Evolutionary conservation across 805 yeast genomes (phyloP).

Genomic region (Barnettozyma sp.): DNA sequence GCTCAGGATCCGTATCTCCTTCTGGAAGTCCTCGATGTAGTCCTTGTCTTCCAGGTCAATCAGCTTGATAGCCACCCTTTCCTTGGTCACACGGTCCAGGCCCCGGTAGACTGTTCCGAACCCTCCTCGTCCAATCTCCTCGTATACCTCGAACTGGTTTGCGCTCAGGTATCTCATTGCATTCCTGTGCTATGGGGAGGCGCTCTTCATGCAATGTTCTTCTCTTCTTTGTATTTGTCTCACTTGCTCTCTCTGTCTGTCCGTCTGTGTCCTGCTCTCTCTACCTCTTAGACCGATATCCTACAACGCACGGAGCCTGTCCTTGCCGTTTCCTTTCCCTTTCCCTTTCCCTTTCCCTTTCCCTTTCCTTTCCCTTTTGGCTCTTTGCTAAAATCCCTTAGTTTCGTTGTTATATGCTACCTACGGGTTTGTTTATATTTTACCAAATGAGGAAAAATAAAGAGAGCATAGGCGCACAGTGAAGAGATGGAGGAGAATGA

Average conservation of each 20-base stretch:
- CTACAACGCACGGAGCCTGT: too few relatives aligned
- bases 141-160: constrained; percentile 43
- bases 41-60: constrained; percentile 85
- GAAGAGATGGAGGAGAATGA: too few relatives aligned
- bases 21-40: constrained; percentile 88
- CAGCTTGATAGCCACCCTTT: constrained; percentile 87
- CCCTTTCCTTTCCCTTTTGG: too few relatives aligned
- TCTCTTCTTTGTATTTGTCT: too few relatives aligned
- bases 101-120: constrained; percentile 97
- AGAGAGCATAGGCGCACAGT: not conserved
- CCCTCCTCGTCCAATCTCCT: constrained; percentile 91
- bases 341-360: too few relatives aligned
- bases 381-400: not conserved
- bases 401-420: not conserved
- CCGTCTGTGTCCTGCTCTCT: too few relatives aligned
- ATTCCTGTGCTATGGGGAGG: too few relatives aligned
- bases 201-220: too few relatives aligned
- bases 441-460: constrained; percentile 9
- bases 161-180: constrained; percentile 27
- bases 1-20: constrained; percentile 78
- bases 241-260: too few relatives aligned
- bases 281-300: too few relatives aligned
- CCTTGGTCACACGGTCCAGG: constrained; percentile 56
- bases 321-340: too few relatives aligned
- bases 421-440: constrained; percentile 8